Evolutionary conservation across 2,329 filamentous ascomycete species (phyloP), one percentile per base, ranked within the genome.

Genomic region (Sordariomycetes sp.): DNA sequence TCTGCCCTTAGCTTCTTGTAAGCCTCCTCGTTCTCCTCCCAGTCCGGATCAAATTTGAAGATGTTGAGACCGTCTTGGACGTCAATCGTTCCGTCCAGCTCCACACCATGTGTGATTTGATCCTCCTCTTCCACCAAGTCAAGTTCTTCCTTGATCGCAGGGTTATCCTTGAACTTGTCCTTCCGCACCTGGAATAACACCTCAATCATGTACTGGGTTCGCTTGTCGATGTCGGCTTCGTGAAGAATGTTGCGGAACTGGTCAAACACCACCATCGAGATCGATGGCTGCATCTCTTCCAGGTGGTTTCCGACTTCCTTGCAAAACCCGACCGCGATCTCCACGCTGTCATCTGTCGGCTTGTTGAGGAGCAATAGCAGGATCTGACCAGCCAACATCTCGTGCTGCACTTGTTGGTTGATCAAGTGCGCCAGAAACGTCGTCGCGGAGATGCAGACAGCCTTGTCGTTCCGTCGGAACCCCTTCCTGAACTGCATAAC

Each of bases 151-250:
- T 80, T 88, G 47, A 96, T 68, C 1, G 87, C 81, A 14, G 82
- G 86, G 49, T 96, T 87, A 49, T 96, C 87, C 64, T 94, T 94
- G 68, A 94, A 98, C 49, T 83, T 83, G 61, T 96, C 90, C 60
- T 95, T 94, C 42, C 92, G 77, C 36, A 95, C 82, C 62, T 98
- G 88, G 56, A 98, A 98, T 28, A 98, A 64, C 6, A 96, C 92
- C 57, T 98, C 92, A 37, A 98, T 90, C 85, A 94, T 94, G 61
- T 96, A 98, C 61, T 98, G 92, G n/a, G 90, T 88, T 43, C 92
- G 75, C 68, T 94, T 95, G 54, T 96, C 90, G 55, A 98, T 94
- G 51, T 92, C 88, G 29, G 87, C 87, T 58, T 98, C 92, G 63
- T 98, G 90, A 8, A 98, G 66, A 42, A 96, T 95, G 47, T 82